Conservation (phyloP, 331 rosid genomes). For the Ulmus americana region DNA sequence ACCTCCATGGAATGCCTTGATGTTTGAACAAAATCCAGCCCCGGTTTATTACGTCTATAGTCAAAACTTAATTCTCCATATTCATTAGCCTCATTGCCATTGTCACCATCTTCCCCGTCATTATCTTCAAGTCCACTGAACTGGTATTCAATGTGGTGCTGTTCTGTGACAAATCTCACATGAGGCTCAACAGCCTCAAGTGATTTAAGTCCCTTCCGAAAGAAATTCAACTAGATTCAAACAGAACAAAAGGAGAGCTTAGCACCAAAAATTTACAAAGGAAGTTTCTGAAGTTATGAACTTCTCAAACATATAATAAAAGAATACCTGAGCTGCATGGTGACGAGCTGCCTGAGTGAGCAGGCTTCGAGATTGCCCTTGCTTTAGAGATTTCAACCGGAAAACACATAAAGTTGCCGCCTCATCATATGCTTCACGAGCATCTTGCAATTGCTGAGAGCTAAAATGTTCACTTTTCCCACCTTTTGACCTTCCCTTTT, state of each 20-base stretch:
- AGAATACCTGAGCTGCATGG: constrained; percentile 75
- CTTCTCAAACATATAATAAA: neutral
- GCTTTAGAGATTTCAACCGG: constrained; percentile 75
- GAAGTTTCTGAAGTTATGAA: constrained; percentile 18
- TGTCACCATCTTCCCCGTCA: constrained; percentile 37
- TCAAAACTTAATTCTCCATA: constrained; percentile 74
- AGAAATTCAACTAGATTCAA: constrained; percentile 61
- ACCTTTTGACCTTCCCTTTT: constrained; percentile 72
- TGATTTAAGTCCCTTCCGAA: constrained; percentile 74
- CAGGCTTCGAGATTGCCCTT: constrained; percentile 84
- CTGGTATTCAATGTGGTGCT: constrained; percentile 75
- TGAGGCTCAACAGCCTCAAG: constrained; percentile 84
- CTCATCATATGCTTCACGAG: constrained; percentile 59
- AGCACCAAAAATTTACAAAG: constrained; percentile 17
- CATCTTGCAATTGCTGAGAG: constrained; percentile 56
- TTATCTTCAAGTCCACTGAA: constrained; percentile 70
- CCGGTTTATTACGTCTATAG: constrained; percentile 46
- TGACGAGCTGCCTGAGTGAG: constrained; percentile 93
- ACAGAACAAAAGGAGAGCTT: constrained; percentile 3
- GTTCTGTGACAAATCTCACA: constrained; percentile 52
- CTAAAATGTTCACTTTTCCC: constrained; percentile 56
- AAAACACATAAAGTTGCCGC: constrained; percentile 71
- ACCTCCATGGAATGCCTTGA: constrained; percentile 72
- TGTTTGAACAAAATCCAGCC: constrained; percentile 39
- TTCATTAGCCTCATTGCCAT: constrained; percentile 36